Conservation (phyloP, 106 monocot species). For the Acorus calamus region DNA sequence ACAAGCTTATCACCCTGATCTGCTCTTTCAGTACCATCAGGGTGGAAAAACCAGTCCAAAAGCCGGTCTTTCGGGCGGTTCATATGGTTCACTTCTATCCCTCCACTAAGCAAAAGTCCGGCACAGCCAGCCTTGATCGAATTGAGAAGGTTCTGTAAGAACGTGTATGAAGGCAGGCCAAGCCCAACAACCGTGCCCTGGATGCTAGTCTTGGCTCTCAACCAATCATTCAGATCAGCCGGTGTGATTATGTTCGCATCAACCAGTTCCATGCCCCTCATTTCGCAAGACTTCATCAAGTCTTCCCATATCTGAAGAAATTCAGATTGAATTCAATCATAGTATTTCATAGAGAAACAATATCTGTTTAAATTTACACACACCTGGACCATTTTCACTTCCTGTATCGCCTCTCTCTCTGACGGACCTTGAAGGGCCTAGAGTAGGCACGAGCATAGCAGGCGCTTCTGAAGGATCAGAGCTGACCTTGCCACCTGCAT, state of each 20-base stretch:
- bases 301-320: slow-evolving; percentile 68
- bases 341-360: no score
- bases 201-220: slow-evolving; percentile 36
- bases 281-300: slow-evolving; percentile 50
- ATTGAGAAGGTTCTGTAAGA: slow-evolving; percentile 30
- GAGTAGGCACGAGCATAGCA: slow-evolving; percentile 62
- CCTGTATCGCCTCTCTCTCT: slow-evolving; percentile 82
- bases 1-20: slow-evolving; percentile 52
- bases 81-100: slow-evolving; percentile 46
- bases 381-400: slow-evolving; percentile 98
- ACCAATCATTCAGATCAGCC: slow-evolving; percentile 58
- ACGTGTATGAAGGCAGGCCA: slow-evolving; percentile 52
- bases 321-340: no score
- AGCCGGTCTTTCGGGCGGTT: slow-evolving; percentile 74
- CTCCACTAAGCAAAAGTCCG: slow-evolving; percentile 46
- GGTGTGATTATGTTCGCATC: slow-evolving; percentile 40
- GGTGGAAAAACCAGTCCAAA: slow-evolving; percentile 89
- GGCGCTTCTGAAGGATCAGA: slow-evolving; percentile 35
- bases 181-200: slow-evolving; percentile 44
- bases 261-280: slow-evolving; percentile 57
- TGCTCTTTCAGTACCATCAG: slow-evolving; percentile 87
- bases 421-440: slow-evolving; percentile 81
- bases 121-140: slow-evolving; percentile 54
- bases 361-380: no score
- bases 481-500: slow-evolving; percentile 13